Evolutionary conservation across 768 basidiomycete genomes (phyloP).

Genomic region (Leccinum disarticulatum): DNA sequence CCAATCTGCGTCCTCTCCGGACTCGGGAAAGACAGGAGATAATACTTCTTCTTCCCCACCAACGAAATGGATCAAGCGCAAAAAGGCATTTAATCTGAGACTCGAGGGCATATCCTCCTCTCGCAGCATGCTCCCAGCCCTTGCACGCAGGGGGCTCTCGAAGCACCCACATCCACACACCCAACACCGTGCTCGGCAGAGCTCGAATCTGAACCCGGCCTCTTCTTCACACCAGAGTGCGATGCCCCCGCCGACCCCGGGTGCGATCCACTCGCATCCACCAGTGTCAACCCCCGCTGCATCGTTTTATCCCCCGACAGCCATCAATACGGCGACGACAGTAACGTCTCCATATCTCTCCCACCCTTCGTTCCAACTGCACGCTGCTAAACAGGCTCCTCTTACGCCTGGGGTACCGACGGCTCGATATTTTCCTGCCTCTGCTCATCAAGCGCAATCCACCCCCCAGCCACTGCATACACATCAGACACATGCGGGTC

Average conservation of each 20-base stretch:
- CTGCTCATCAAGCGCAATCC: conserved; percentile 12
- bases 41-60: conserved; percentile 27
- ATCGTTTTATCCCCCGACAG: conserved; percentile 31
- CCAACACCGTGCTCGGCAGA: conserved; percentile 31
- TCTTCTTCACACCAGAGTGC: conserved; percentile 23
- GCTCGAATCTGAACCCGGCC: conserved; percentile 32
- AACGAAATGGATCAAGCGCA: conserved; percentile 53
- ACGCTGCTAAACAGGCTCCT: conserved; percentile 14
- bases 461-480: conserved; percentile 11
- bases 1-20: conserved; percentile 22
- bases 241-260: conserved; percentile 11
- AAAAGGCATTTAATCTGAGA: conserved; percentile 56
- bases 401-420: conserved; percentile 11
- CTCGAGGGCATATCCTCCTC: conserved; percentile 43
- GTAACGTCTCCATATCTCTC: conserved; percentile 34
- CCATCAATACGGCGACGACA: conserved; percentile 31
- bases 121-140: conserved; percentile 18
- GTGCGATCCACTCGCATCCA: conserved; percentile 18
- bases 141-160: conserved; percentile 25
- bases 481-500: conserved; percentile 19
- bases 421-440: conserved; percentile 10
- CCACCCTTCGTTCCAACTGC: conserved; percentile 31
- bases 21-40: conserved; percentile 32
- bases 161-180: conserved; percentile 28
- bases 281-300: conserved; percentile 17